Percentiles rank a stretch among this genome's conserved stretches.
Evolutionary conservation across 495 filamentous ascomycete species (phyloP).

Genomic region (Pseudomonodictys pantanalensis): DNA sequence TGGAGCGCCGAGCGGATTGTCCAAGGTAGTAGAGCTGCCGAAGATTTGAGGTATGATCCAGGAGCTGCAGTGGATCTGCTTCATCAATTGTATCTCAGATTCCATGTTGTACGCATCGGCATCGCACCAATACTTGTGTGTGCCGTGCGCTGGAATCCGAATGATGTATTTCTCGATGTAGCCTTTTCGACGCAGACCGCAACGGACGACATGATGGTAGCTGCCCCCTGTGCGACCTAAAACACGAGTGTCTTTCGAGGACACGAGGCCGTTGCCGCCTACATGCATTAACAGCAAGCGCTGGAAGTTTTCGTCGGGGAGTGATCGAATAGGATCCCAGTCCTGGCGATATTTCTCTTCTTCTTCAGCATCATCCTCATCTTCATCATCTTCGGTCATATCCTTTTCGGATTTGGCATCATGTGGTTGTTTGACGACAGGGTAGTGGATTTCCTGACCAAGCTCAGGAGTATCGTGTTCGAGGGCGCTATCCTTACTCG

Average conservation of each 20-base stretch:
- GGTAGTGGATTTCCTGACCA: no score
- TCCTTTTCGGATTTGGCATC: no score
- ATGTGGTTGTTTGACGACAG: no score
- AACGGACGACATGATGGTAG: not conserved
- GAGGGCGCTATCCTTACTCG: no score
- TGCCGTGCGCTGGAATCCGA: not conserved
- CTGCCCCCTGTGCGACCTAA: not conserved
- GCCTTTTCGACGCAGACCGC: not conserved
- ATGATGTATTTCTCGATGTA: not conserved
- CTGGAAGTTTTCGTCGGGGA: not conserved
- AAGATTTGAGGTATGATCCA: conserved; percentile 5
- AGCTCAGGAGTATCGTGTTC: no score
- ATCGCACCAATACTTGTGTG: not conserved
- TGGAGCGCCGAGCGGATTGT: conserved; percentile 9
- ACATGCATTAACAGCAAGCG: not conserved
- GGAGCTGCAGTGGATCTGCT: not conserved
- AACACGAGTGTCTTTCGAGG: not conserved
- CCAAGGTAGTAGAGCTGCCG: not conserved
- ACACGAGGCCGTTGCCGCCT: not conserved
- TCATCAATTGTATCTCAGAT: not conserved
- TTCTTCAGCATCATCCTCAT: not conserved
- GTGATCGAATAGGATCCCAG: not conserved
- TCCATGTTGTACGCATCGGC: not conserved
- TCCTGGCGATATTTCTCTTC: no score
- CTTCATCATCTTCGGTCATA: not conserved